Evolutionary conservation across 495 filamentous ascomycete genomes (phyloP), one percentile per base, ranked within the genome.

Genomic region (Aspergillus sclerotioniger): DNA sequence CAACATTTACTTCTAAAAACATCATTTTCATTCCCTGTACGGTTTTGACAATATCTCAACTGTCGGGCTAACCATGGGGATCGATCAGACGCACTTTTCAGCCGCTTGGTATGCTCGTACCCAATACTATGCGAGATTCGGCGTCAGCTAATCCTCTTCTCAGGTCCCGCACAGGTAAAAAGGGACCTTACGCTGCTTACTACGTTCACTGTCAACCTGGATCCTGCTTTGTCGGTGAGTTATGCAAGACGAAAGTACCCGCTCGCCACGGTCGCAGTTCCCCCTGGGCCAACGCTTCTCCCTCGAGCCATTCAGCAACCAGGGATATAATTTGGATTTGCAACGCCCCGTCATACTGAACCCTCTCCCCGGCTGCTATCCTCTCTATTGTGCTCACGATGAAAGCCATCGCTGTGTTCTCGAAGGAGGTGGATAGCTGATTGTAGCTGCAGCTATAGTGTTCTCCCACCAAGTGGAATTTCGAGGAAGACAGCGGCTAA

Each of bases 131-230:
- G 28, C 44, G 15, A 49, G 57, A 17, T 46, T 19, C 8, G 58
- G 16, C 25, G 59, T 62, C 61, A 62, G 64, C 67, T 76, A 53
- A 75, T 55, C 15, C 47, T 50, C 17, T 39, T 31, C 20, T 44
- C 56, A 82, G 82, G 84, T 92, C 88, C 47, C 84, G 90, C 13
- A 95, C 90, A 1, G 91, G 91, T 19, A 80, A 88, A 48, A 94
- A 95, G 66, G 90, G 91, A 8, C 87, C 90, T 33, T 94, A 94
- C 67, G 90, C 90, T 13, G 87, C 83, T 55, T 95, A 96, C 68
- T 94, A 93, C 73, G 72, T 89, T 12, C 85, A 88, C 60, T 76
- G 87, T 51, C 71, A 84, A 57, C 86, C 87, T 17, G 76, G 75
- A 21, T 68, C 76, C 44, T 83, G 81, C 67, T 85, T 86, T 61